phyloP scores from a whole-genome alignment of 768 basidiomycete species.

The Naganishia kalamii region DNA sequence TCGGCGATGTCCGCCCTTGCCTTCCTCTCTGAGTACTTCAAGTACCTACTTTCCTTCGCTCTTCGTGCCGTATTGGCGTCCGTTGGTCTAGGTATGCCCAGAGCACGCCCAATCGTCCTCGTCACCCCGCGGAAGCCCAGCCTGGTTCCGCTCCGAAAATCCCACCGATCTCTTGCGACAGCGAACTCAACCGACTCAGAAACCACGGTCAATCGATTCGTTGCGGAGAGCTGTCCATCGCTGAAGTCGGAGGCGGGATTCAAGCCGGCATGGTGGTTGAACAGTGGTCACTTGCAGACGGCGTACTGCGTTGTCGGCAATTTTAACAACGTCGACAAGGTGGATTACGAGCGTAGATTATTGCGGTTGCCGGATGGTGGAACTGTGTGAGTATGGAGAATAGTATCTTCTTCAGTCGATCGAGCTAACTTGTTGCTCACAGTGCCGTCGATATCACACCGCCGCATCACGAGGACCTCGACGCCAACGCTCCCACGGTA shows the following conservation, averaged over 20 bases:
- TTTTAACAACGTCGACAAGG: constrained; percentile 47
- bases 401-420: background rate
- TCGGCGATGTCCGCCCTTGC: constrained; percentile 4
- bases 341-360: constrained; percentile 45
- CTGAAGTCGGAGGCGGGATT: constrained; percentile 28
- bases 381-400: constrained; percentile 37
- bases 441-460: constrained; percentile 42
- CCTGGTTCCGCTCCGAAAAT: background rate
- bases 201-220: constrained; percentile 27
- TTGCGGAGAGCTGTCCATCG: constrained; percentile 34
- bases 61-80: constrained; percentile 4
- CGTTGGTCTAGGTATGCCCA: constrained; percentile 9
- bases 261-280: constrained; percentile 46
- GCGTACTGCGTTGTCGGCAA: constrained; percentile 47
- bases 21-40: background rate
- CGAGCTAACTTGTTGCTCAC: background rate
- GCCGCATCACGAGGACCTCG: constrained; percentile 26
- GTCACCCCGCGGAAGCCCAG: constrained; percentile 12
- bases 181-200: background rate
- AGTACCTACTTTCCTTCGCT: background rate
- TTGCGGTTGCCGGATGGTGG: constrained; percentile 50
- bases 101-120: constrained; percentile 15
- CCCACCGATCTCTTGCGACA: background rate
- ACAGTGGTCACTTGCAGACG: constrained; percentile 49
- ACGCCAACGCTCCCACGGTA: constrained; percentile 35